Evolutionary conservation across 108 stramenopile species (phyloP).

Genomic region (Halocafeteria seosinensis): DNA sequence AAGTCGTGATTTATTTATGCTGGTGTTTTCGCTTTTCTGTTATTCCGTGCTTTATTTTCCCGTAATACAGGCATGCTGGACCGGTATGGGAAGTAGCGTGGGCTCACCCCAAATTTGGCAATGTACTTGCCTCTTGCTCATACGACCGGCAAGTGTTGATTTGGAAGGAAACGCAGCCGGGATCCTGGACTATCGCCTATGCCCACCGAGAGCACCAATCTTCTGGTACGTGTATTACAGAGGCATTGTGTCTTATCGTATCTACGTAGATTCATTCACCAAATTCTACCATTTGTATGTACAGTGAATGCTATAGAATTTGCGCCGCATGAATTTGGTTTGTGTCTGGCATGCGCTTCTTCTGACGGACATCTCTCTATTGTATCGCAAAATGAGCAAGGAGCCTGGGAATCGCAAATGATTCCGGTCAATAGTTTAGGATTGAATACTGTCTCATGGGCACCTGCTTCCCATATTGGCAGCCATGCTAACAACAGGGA

Average conservation of each 20-base stretch:
- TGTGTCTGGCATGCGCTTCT: slow-evolving; percentile 46
- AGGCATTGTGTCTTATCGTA: too few relatives aligned
- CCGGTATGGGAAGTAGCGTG: slow-evolving; percentile 83
- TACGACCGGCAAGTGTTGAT: slow-evolving; percentile 69
- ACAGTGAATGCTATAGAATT: slow-evolving; percentile 64
- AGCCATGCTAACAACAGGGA: slow-evolving; percentile 16
- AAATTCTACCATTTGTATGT: too few relatives aligned
- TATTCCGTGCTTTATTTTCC: not conserved
- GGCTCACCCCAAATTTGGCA: slow-evolving; percentile 81
- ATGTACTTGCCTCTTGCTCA: slow-evolving; percentile 57
- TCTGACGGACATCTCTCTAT: slow-evolving; percentile 64
- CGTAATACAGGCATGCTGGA: slow-evolving; percentile 52
- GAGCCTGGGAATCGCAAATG: slow-evolving; percentile 56
- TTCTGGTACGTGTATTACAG: too few relatives aligned
- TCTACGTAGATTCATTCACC: too few relatives aligned
- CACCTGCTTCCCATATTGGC: slow-evolving; percentile 32
- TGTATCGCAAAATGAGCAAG: slow-evolving; percentile 46
- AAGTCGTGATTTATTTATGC: not conserved
- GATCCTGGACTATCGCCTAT: slow-evolving; percentile 59
- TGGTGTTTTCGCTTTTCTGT: not conserved
- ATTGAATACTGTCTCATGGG: slow-evolving; percentile 70
- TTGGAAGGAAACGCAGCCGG: slow-evolving; percentile 55
- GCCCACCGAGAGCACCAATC: slow-evolving; percentile 26
- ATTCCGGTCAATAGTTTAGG: slow-evolving; percentile 56
- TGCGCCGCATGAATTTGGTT: slow-evolving; percentile 66